Percentiles rank a stretch among this genome's conserved stretches.
These are phyloP conservation scores for Talaromyces sp. DNA, from an alignment of 2,329 filamentous ascomycete genomes.

Conservation along the genomic window DNA sequence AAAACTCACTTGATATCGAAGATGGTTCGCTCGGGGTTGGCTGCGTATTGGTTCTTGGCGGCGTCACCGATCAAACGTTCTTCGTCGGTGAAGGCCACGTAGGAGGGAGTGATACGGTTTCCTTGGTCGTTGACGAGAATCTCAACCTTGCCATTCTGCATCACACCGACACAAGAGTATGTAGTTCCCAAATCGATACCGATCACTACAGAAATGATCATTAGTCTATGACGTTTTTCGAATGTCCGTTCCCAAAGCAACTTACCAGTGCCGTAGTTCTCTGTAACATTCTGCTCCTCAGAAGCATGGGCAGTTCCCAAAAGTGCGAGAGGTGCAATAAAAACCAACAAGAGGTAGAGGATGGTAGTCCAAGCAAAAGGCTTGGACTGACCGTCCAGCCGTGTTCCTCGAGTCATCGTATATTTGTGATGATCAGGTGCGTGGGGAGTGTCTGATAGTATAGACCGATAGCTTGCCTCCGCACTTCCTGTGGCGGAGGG, in stretches of 20 bases:
- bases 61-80: conserved; percentile 96
- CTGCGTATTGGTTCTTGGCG: conserved; percentile 89
- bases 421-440: conserved; percentile 19
- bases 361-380: conserved; percentile 81
- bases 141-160: conserved; percentile 92
- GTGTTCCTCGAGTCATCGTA: conserved; percentile 59
- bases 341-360: conserved; percentile 86
- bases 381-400: conserved; percentile 60
- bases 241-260: not conserved
- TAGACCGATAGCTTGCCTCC: conserved; percentile 1
- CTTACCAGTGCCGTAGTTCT: conserved; percentile 72
- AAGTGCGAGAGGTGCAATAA: conserved; percentile 79
- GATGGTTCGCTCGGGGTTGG: conserved; percentile 73
- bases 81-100: conserved; percentile 94
- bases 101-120: conserved; percentile 93
- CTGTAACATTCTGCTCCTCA: conserved; percentile 60
- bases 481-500: not conserved
- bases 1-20: conserved; percentile 77
- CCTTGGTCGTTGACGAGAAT: conserved; percentile 96
- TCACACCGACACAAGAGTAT: conserved; percentile 84
- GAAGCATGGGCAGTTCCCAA: conserved; percentile 71
- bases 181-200: conserved; percentile 96
- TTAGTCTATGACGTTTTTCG: conserved; percentile 2
- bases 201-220: conserved; percentile 58
- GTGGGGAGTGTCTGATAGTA: not conserved